Evolutionary conservation across 495 filamentous ascomycete species (phyloP).

Genomic region (Jackrogersella multiformis): DNA sequence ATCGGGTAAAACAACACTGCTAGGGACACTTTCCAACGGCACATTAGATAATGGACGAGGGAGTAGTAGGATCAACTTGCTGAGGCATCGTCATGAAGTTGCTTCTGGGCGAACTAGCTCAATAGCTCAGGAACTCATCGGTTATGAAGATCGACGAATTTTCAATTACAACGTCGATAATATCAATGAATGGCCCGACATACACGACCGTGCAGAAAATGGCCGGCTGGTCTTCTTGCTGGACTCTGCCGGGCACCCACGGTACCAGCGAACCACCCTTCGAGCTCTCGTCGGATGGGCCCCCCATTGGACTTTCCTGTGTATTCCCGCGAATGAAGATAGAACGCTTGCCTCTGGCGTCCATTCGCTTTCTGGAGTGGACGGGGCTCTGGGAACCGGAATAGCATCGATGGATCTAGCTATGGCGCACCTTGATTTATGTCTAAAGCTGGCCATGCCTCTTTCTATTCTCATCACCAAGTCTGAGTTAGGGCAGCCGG

Average conservation of each 20-base stretch:
- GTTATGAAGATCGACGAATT: conserved; percentile 74
- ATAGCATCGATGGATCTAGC: conserved; percentile 68
- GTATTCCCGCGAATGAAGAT: conserved; percentile 83
- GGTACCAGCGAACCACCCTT: conserved; percentile 86
- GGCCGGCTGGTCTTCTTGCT: conserved; percentile 86
- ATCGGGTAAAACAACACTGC: conserved; percentile 91
- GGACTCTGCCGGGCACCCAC: conserved; percentile 89
- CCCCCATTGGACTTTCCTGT: conserved; percentile 90
- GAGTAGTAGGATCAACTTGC: conserved; percentile 81
- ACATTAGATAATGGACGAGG: conserved; percentile 92
- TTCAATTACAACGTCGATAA: conserved; percentile 89
- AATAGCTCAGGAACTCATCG: conserved; percentile 89
- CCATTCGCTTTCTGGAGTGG: conserved; percentile 60
- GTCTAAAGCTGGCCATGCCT: conserved; percentile 77
- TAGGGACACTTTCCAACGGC: conserved; percentile 88
- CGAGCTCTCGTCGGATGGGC: conserved; percentile 94
- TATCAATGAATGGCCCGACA: conserved; percentile 93
- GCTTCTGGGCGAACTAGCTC: conserved; percentile 91
- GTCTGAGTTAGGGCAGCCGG: conserved; percentile 81
- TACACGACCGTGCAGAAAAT: conserved; percentile 76
- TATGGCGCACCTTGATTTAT: conserved; percentile 85
- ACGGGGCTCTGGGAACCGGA: conserved; percentile 55
- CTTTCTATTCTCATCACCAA: conserved; percentile 88
- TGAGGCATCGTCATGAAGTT: conserved; percentile 96
- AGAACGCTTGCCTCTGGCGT: conserved; percentile 55